A percentile compares a stretch with the other conserved stretches of the same genome.
phyloP scores from a whole-genome alignment of 140 eudicot species.

The Ambrosia hybrid region DNA sequence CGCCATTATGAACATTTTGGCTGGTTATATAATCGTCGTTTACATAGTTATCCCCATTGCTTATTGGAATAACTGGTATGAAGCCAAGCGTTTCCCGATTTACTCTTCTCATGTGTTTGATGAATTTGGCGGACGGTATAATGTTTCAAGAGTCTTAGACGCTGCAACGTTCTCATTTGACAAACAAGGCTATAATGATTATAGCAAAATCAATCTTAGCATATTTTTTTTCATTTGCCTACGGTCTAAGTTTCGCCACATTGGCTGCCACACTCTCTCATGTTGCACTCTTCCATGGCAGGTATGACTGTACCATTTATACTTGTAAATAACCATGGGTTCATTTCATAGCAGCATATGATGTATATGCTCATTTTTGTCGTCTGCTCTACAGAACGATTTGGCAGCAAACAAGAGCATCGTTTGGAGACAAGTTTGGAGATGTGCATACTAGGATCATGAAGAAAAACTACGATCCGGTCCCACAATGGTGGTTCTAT shows the following conservation, averaged over 20 bases:
- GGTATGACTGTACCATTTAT: constrained; percentile 32
- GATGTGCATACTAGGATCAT: constrained; percentile 78
- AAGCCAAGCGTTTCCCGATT: constrained; percentile 73
- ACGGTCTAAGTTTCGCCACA: constrained; percentile 74
- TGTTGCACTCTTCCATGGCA: constrained; percentile 79
- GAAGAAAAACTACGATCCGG: constrained; percentile 73
- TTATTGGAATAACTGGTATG: constrained; percentile 57
- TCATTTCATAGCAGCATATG: constrained; percentile 12
- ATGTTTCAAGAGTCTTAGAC: constrained; percentile 52
- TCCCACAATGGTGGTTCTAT: constrained; percentile 91
- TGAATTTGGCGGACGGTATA: constrained; percentile 45
- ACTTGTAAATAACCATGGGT: neutral
- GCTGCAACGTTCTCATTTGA: constrained; percentile 45
- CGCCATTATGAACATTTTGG: constrained; percentile 61
- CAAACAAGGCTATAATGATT: constrained; percentile 46
- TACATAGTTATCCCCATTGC: constrained; percentile 63
- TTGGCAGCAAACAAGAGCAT: constrained; percentile 65
- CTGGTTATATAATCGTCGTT: constrained; percentile 57
- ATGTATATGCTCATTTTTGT: constrained; percentile 3
- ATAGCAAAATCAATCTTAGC: constrained; percentile 75
- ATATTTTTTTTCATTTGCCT: constrained; percentile 57
- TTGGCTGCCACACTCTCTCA: constrained; percentile 75
- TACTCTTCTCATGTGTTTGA: constrained; percentile 66
- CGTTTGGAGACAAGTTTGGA: constrained; percentile 55
- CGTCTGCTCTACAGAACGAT: constrained; percentile 47